phyloP scores from a whole-genome alignment of 1,139 yeast species.

The Blastobotrys elegans region DNA sequence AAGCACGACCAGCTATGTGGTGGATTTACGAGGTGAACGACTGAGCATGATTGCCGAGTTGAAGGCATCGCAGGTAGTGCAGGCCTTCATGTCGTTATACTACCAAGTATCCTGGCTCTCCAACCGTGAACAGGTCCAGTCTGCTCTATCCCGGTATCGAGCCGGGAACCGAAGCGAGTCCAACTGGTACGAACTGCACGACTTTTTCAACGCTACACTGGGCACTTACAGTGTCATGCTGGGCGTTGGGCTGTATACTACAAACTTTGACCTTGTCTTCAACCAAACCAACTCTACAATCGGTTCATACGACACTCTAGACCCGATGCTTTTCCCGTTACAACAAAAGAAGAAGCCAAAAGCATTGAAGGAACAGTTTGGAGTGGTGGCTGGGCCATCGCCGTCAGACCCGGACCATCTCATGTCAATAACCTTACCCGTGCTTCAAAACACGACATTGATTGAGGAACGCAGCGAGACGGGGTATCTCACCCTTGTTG shows the following conservation, averaged over 20 bases:
- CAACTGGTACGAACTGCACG: conserved; percentile 45
- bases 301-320: conserved; percentile 18
- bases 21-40: conserved; percentile 61
- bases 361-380: conserved; percentile 28
- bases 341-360: conserved; percentile 31
- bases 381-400: conserved; percentile 30
- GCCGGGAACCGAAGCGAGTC: conserved; percentile 64
- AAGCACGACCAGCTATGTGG: conserved; percentile 63
- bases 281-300: conserved; percentile 34
- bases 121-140: conserved; percentile 53
- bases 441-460: conserved; percentile 68
- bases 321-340: conserved; percentile 48
- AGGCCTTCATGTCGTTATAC: conserved; percentile 55
- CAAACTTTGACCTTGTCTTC: conserved; percentile 38
- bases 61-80: conserved; percentile 74
- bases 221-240: conserved; percentile 42
- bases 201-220: conserved; percentile 51
- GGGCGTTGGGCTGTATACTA: conserved; percentile 65
- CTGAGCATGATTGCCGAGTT: conserved; percentile 73
- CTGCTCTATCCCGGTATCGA: conserved; percentile 54
- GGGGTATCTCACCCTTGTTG: conserved; percentile 67
- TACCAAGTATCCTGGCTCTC: conserved; percentile 72
- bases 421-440: conserved; percentile 62
- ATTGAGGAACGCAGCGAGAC: conserved; percentile 54
- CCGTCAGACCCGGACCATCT: conserved; percentile 33